Base-by-base conservation (phyloP, 2,329 filamentous ascomycete species). In the Phaeosphaeria sp. region DNA sequence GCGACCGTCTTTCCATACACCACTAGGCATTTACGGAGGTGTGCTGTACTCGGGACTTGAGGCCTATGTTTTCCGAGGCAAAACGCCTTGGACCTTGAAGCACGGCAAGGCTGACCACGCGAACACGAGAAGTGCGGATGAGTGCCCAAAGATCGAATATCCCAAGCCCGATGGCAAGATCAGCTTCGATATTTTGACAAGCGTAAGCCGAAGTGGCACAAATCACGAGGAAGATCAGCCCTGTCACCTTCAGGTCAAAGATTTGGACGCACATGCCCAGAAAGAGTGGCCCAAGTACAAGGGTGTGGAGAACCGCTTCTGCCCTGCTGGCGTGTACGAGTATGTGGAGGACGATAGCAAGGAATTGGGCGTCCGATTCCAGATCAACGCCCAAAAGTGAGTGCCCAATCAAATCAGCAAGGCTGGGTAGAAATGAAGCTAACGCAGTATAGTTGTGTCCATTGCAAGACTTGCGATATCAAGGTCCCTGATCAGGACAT, bases 391-490 rank as follows among this genome's bases (percentile, higher is more conserved):
- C 49, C 94, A 98, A 78, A 98, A 97, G 92, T 96, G 84, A 87
- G 92, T 88, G 17, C 7, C 17, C 44, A 21, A 43, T 41, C 13
- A 43, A 9, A 9, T 18, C 4, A 20, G 13, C 17, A 21, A 43
- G 20, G n/a, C 10, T 18, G n/a, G 2, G 4, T 20, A 27, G 49
- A 18, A 41, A 21, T 51, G 47, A 59, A 20, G 43, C 72, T 80
- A 72, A 76, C 74, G 3, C 11, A 9, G 18, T 21, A 42, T 67
- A 97, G 93, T 80, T 99, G 95, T 77, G 96, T 99, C 65, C 95
- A 99, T 80, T 99, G 95, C 85, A 99, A 99, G 85, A 99, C 95
- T 15, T 99, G 95, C 77, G 95, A 99, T 78, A 99, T 99, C 82
- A 99, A 99, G 82, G 94, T 92, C 17, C 95, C 95, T 7, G 87